Base-by-base conservation (phyloP, 78 protist species). In the Dictyostelium purpureum region DNA sequence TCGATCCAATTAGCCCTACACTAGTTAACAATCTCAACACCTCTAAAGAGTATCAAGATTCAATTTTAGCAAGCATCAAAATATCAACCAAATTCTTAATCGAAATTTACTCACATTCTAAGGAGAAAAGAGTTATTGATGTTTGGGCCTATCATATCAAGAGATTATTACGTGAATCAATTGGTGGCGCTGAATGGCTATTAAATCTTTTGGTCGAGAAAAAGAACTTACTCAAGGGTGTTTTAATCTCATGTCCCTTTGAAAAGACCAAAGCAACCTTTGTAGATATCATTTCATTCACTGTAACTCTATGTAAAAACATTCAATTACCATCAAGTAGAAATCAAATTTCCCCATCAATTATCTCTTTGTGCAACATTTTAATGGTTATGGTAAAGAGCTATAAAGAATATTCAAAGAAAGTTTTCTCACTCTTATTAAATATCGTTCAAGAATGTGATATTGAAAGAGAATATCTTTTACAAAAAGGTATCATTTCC, bases 111-210 rank as follows among this genome's bases (percentile, higher is more conserved):
- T 43, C 92, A 10, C 92, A 85, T 38, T 70, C 92, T 1, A 85
- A 85, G n/a, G 92, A 85, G 38, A 85, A 57, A 11, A 37, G 54
- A 31, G 16, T 85, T 19, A 28, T 85, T 6, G 92, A 85, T 47
- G 92, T 85, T 11, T 85, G 92, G 92, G 92, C 75, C 16, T 85
- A 85, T 26, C 92, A 85, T 59, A 31, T 85, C 0, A 85, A 85
- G 42, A 37, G 92, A 59, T 54, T 85, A 21, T 51, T 85, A 52
- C 52, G 92, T 45, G 92, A 85, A 37, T 38, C 52, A 31, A 18
- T 73, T 4, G 33, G 18, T 42, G 92, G 92, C 21, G 49, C 92
- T 7, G 92, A 85, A 56, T 85, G 92, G 92, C 73, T 85, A 35
- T 21, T 85, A 9, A 24, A 40, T 35, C 59, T 59, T 42, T 21